A percentile compares a stretch with the other conserved stretches of the same genome.
phyloP scores from a whole-genome alignment of 1,284 basidiomycete species.

The Jaminaea rosea region DNA sequence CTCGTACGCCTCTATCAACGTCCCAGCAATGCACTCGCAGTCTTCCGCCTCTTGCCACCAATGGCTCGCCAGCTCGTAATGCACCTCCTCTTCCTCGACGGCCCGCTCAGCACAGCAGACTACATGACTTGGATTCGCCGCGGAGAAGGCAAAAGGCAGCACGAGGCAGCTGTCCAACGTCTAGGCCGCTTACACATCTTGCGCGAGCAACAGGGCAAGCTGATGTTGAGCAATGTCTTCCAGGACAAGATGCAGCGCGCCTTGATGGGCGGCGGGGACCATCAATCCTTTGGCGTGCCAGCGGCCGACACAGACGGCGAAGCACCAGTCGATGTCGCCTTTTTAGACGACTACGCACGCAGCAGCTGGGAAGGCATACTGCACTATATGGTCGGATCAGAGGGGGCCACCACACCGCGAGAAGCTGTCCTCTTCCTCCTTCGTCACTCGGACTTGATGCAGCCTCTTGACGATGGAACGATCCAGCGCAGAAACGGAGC shows the following conservation, averaged over 20 bases:
- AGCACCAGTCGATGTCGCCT: conserved; percentile 55
- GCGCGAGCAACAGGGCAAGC: conserved; percentile 46
- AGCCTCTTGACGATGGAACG: no score
- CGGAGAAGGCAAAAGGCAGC: conserved; percentile 54
- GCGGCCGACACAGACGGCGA: conserved; percentile 52
- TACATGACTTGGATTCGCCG: conserved; percentile 72
- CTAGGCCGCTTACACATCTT: conserved; percentile 26
- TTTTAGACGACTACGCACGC: conserved; percentile 73
- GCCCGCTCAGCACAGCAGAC: conserved; percentile 60
- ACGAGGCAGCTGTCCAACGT: conserved; percentile 18
- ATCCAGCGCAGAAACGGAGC: conserved; percentile 3
- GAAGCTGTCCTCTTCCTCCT: conserved; percentile 74
- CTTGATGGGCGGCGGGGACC: conserved; percentile 83
- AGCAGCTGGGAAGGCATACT: conserved; percentile 95
- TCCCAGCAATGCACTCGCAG: conserved; percentile 84
- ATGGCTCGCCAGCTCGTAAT: conserved; percentile 83
- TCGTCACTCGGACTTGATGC: conserved; percentile 77
- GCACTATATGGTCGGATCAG: conserved; percentile 96
- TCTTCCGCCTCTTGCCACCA: conserved; percentile 78
- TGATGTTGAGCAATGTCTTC: conserved; percentile 50
- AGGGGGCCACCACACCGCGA: conserved; percentile 62
- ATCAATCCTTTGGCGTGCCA: conserved; percentile 80
- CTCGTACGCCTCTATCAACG: conserved; percentile 75
- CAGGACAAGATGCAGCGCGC: conserved; percentile 56
- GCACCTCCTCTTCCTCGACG: conserved; percentile 83